Conservation (phyloP, 176 grass and related monocot species). For the Lolium multiflorum region DNA sequence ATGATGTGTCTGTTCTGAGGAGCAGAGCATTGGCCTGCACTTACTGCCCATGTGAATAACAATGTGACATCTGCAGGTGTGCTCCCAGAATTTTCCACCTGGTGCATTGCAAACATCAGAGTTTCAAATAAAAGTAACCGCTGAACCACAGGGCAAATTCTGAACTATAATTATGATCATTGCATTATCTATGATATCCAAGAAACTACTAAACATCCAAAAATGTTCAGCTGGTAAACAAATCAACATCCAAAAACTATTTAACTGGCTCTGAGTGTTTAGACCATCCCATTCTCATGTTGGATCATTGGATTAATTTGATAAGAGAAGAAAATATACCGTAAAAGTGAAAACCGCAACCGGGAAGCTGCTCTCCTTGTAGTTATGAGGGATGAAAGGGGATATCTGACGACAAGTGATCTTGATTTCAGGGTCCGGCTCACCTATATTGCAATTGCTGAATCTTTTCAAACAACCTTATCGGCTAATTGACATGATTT, state of each 20-base stretch:
- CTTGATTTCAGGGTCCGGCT: constrained; percentile 69
- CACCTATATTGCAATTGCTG: constrained; percentile 40
- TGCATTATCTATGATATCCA: no score
- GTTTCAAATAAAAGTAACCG: neutral
- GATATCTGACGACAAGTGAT: constrained; percentile 73
- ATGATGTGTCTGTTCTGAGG: neutral
- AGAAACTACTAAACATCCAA: no score
- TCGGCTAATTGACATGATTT: neutral
- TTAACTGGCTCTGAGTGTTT: no score
- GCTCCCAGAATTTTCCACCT: constrained; percentile 63
- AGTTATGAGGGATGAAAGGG: constrained; percentile 76
- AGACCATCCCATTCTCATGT: no score
- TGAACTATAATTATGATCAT: no score
- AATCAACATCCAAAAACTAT: no score
- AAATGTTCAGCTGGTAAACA: no score
- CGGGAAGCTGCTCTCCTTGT: constrained; percentile 75
- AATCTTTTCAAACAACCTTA: neutral
- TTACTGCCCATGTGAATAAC: constrained; percentile 82
- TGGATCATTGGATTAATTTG: neutral
- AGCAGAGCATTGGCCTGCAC: constrained; percentile 36
- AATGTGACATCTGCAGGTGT: constrained; percentile 65
- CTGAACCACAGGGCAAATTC: no score
- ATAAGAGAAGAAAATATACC: constrained; percentile 37
- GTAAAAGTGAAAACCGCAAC: constrained; percentile 65
- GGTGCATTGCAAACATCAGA: neutral